Evolutionary conservation across 768 basidiomycete species (phyloP).

Genomic region (Pleurotus giganteus): DNA sequence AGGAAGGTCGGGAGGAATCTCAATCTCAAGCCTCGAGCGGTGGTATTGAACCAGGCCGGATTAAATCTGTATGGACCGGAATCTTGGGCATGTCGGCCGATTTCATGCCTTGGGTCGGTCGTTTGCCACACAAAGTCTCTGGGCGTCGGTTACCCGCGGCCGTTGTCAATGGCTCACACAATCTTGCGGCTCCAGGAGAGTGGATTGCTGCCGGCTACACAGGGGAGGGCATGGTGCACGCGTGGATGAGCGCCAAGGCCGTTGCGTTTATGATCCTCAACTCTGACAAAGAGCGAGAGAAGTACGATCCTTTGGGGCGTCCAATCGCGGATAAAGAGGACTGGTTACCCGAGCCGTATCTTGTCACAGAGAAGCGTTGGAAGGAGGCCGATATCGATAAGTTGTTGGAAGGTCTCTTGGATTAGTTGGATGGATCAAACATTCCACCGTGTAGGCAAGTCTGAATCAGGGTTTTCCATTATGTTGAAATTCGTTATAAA

Average conservation of each 20-base stretch:
- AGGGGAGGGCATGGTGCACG: conserved; percentile 75
- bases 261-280: conserved; percentile 60
- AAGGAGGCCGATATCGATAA: conserved; percentile 39
- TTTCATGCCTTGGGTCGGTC: conserved; percentile 67
- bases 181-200: conserved; percentile 48
- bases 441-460: background rate
- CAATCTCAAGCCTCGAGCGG: conserved; percentile 1
- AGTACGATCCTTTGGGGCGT: background rate
- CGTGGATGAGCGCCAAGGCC: conserved; percentile 61
- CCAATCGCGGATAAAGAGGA: conserved; percentile 23
- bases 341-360: conserved; percentile 52
- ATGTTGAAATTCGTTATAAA: conserved; percentile 9
- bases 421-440: no score
- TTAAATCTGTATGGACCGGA: conserved; percentile 64
- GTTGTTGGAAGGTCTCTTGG: conserved; percentile 18
- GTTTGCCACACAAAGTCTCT: conserved; percentile 49
- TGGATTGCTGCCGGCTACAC: conserved; percentile 72
- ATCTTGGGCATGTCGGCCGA: conserved; percentile 63
- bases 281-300: conserved; percentile 20
- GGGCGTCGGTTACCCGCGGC: conserved; percentile 20
- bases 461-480: background rate
- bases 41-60: conserved; percentile 39
- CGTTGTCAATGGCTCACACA: background rate
- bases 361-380: conserved; percentile 49
- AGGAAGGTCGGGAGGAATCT: conserved; percentile 11